Percentiles rank a stretch among this genome's conserved stretches.
Evolutionary conservation across 306 rosid genomes (phyloP).

Genomic region (Delonix regia): DNA sequence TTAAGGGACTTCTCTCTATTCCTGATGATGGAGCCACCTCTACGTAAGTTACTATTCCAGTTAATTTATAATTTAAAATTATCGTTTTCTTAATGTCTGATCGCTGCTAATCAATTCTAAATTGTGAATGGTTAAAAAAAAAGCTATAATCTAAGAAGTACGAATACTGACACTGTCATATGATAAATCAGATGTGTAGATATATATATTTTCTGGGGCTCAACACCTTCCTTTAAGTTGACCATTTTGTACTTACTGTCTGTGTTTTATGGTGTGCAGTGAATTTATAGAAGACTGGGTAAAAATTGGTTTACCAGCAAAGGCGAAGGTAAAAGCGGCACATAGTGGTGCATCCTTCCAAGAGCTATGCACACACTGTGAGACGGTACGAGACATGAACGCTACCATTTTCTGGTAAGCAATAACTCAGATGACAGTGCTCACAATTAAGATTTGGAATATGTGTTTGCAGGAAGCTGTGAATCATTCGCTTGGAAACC

Average conservation of each 20-base stretch:
- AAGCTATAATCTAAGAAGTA: no score
- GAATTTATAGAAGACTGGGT: slow-evolving; percentile 96
- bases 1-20: slow-evolving; percentile 80
- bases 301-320: slow-evolving; percentile 72
- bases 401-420: slow-evolving; percentile 1
- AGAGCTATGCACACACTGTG: slow-evolving; percentile 75
- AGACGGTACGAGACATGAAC: slow-evolving; percentile 60
- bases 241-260: neutral
- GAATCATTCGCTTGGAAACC: slow-evolving; percentile 78
- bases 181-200: no score
- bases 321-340: slow-evolving; percentile 63
- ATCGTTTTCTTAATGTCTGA: no score
- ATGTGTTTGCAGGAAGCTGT: slow-evolving; percentile 83
- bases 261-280: slow-evolving; percentile 46
- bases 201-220: no score
- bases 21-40: slow-evolving; percentile 64
- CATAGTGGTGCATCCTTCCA: slow-evolving; percentile 43
- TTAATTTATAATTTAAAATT: no score
- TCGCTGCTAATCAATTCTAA: no score
- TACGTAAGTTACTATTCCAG: no score
- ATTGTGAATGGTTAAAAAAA: no score
- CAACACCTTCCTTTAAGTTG: neutral
- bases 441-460: slow-evolving; percentile 3
- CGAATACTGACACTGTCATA: no score
- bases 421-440: neutral